Evolutionary conservation across 2,329 filamentous ascomycete species (phyloP), one percentile per base, ranked within the genome.

Genomic region (Aspergillus sp.): DNA sequence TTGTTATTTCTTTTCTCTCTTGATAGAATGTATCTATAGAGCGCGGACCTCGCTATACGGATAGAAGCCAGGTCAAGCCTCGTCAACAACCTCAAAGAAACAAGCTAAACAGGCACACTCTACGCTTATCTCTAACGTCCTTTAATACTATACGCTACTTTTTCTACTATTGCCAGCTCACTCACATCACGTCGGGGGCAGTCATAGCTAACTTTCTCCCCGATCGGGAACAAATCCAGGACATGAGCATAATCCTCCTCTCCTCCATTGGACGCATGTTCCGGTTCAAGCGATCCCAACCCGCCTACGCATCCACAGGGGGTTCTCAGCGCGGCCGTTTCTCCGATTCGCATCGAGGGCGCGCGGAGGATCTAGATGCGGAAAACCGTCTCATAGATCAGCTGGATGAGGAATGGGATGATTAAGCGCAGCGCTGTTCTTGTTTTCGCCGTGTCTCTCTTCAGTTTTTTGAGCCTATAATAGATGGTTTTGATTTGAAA

Each of bases 321-420:
- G 67, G 61, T 12, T 62, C 57, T 17, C 56, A 60, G 30, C 64
- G 65, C 27, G 65, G 68, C 40, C 68, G 71, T 42, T 66, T 76
- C 48, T 70, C 75, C 34, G 72, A 71, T 41, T 72, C 73, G 11
- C 69, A 65, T 4, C 62, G 70, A 22, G 44, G 52, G 37, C 30
- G 56, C 57, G 45, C 13, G 39, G 19, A 30, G 45, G 61, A 79
- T 49, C 75, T 83, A 6, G 93, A 97, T 58, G 93, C 92, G 55
- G 95, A 98, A 77, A 97, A 98, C 74, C 81, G 92, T 62, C 77
- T 98, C 66, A 98, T 99, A 73, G 93, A 98, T 73, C 91, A 97
- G 75, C 81, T 97, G 59, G 95, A 98, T 69, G 93, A 98, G 74
- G 93, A 97, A 72, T 98, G 93, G 93, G 93, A 97, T 66, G 93